Base-by-base conservation (phyloP, 2,329 filamentous ascomycete genomes). In the Dryadomyces quercivorus region DNA sequence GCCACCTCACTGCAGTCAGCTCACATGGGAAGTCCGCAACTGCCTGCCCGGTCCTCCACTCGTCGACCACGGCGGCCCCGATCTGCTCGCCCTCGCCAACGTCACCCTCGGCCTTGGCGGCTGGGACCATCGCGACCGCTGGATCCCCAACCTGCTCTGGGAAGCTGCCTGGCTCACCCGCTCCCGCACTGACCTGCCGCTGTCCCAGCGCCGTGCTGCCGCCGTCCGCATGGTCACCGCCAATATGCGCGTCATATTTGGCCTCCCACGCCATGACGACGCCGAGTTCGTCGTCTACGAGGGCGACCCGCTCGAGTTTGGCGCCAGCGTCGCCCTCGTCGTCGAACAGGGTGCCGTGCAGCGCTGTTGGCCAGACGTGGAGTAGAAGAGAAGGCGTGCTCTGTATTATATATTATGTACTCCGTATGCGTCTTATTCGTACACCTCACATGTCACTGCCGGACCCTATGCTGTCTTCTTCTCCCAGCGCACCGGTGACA, bases 271-370 rank as follows among this genome's bases (percentile, higher is more conserved):
- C 36, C 5, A 16, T 16, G 36, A 57, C 34, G 63, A 62, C 50
- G 61, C 59, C 13, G 72, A 74, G 55, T 61, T 72, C 46, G 72
- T 74, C 10, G 56, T 74, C 16, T 74, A 66, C 61, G 71, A 74
- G 58, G 70, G 70, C 5, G 65, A 67, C 59, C 72, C 72, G 20
- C 58, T 74, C 45, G 62, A 68, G 55, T 69, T 69, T 3, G 70
- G 66, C 1, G 70, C 66, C 43, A 69, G 70, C 36, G 67, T 68
- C 20, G 52, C 40, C 4, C 42, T 54, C 10, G 46, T 18, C 22
- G 9, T 54, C 31, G 52, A 54, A 42, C 46, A n/a, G 8, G 52
- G 52, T n/a, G 21, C 22, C 18, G 31, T 54, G 5, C 46, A 26
- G 8, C 21, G 4, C 18, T 50, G 26, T n/a, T 54, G 44, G 22